These are phyloP conservation scores for Aspergillaceae sp. DNA, from an alignment of 2,329 filamentous ascomycete species.

Conservation along the genomic window DNA sequence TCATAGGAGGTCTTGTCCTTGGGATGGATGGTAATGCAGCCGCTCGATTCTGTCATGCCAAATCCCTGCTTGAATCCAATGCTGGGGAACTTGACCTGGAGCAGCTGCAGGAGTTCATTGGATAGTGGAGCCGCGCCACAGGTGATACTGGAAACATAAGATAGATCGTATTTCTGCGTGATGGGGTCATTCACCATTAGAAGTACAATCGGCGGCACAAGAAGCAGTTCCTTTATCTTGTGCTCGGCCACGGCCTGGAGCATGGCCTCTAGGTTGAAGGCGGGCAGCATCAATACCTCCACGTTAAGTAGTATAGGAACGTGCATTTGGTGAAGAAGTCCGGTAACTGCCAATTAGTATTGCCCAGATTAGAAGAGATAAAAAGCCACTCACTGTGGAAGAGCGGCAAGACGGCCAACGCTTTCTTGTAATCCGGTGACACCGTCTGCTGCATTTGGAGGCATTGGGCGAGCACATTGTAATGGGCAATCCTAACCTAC, in stretches of 20 bases:
- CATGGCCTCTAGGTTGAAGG: slow-evolving; percentile 55
- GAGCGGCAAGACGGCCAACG: slow-evolving; percentile 52
- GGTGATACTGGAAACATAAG: slow-evolving; percentile 47
- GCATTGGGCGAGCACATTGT: slow-evolving; percentile 52
- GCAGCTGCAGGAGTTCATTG: slow-evolving; percentile 48
- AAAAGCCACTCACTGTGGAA: slow-evolving; percentile 42
- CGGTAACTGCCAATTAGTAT: slow-evolving; percentile 39
- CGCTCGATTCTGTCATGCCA: slow-evolving; percentile 60
- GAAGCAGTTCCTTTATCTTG: slow-evolving; percentile 47
- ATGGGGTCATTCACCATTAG: slow-evolving; percentile 47
- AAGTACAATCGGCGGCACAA: slow-evolving; percentile 55
- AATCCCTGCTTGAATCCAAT: slow-evolving; percentile 59
- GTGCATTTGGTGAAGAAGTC: slow-evolving; percentile 55
- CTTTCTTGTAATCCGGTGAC: slow-evolving; percentile 39
- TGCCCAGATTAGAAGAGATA: too few relatives aligned
- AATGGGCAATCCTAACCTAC: slow-evolving; percentile 45
- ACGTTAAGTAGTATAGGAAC: slow-evolving; percentile 55
- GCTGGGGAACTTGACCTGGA: slow-evolving; percentile 49
- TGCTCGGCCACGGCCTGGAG: slow-evolving; percentile 46
- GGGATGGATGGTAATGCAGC: slow-evolving; percentile 55
- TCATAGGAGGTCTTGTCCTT: slow-evolving; percentile 48
- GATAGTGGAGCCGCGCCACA: slow-evolving; percentile 54
- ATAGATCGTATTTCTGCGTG: slow-evolving; percentile 45
- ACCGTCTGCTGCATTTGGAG: slow-evolving; percentile 51
- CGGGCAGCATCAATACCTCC: slow-evolving; percentile 57